Evolutionary conservation across 225 moss, liverwort and hornwort species (phyloP), one percentile per base, ranked within the genome.

Genomic region (Antitrichia curtipendula): DNA sequence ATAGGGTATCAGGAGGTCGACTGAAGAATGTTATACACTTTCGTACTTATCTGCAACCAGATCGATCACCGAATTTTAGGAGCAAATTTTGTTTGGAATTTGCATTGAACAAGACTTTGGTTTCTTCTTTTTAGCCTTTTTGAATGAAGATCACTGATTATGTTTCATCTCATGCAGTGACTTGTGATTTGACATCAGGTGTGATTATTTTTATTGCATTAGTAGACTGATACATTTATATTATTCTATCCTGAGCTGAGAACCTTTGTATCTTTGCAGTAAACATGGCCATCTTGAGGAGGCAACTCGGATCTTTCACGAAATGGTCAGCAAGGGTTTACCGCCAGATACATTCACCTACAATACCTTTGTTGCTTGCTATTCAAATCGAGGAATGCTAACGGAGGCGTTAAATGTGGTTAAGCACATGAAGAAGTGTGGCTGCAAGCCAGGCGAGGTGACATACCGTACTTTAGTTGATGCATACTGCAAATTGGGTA

Each of bases 351-450:
- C 91, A 21, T 97, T 94, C 84, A 97, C 98, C 28, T 99, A 97
- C 89, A 99, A 96, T 78, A 99, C 94, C 77, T 97, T 97, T 28
- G 96, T 96, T 20, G 94, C 95, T 83, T 94, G 96, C 85, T 99
- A 99, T 90, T 95, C 97, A n/a, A 99, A 92, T 88, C 93, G 92
- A 82, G 98, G 98, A 85, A 95, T 91, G 97, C 93, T 95, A 58
- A 47, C 91, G 34, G 96, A 96, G 81, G 97, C 97, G 41, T 89
- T 97, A 92, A 96, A 94, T 72, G 96, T 97, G 73, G 87, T 99
- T 69, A 97, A 82, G 84, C 96, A 96, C 89, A 99, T 99, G 97
- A 95, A 91, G 87, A 97, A 93, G 86, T 94, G 94, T 85, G 95
- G 96, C 40, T 95, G 95, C 87, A 97, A 88, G 90, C 96, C 98